Conservation (phyloP, 2,329 filamentous ascomycete genomes). For the Trichophaea hybrida region DNA sequence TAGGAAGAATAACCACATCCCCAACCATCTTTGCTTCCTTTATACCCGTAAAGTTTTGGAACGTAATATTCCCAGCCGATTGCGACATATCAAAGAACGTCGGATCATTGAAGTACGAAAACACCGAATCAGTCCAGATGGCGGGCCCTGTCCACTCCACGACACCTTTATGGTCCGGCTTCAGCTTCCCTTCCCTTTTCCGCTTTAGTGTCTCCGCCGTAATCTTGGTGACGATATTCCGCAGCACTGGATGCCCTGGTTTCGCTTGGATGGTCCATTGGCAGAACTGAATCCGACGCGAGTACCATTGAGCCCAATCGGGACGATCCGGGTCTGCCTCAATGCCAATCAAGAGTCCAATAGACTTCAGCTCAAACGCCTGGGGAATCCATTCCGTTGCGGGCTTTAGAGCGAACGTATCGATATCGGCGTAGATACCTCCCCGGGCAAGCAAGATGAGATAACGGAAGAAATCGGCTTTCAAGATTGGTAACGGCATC, state of each 20-base stretch:
- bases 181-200: constrained; percentile 53
- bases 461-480: constrained; percentile 54
- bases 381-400: constrained; percentile 77
- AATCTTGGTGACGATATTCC: constrained; percentile 74
- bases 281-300: constrained; percentile 89
- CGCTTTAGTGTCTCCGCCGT: constrained; percentile 64
- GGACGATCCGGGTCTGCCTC: constrained; percentile 87
- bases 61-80: constrained; percentile 62
- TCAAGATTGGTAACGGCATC: constrained; percentile 51
- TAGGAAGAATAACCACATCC: constrained; percentile 84
- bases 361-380: constrained; percentile 56
- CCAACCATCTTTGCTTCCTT: constrained; percentile 70
- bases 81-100: constrained; percentile 70
- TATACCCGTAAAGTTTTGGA: constrained; percentile 80
- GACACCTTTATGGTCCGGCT: constrained; percentile 51
- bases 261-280: constrained; percentile 98
- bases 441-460: constrained; percentile 60
- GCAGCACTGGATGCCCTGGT: constrained; percentile 79
- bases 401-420: constrained; percentile 71
- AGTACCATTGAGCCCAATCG: constrained; percentile 95
- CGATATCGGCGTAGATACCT: constrained; percentile 81
- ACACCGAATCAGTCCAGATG: constrained; percentile 83
- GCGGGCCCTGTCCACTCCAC: constrained; percentile 92
- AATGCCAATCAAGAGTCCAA: constrained; percentile 85
- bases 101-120: constrained; percentile 84